Evolutionary conservation across 129 eudicot species (phyloP), one percentile per base, ranked within the genome.

Genomic region (Calendula officinalis): DNA sequence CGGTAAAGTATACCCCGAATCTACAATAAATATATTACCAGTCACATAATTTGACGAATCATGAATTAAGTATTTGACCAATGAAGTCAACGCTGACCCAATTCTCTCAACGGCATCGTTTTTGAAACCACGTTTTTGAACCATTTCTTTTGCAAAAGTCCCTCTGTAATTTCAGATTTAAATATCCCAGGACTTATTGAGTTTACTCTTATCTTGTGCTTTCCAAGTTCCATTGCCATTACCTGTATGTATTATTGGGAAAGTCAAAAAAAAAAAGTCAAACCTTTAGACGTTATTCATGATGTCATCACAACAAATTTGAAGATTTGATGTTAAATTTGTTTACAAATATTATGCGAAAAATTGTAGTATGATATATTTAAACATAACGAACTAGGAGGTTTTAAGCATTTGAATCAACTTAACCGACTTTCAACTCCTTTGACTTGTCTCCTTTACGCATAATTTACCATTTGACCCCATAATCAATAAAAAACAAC

Each of bases 161-260:
- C 32, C 10, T 57, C 10, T n/a, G 63, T 57, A 5, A 57, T 57
- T 7, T 57, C 63, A 3, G 46, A 57, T 35, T 57, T 36, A n/a
- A 57, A 57, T 5, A 57, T 6, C 2, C 63, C 46, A 7, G 46
- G 63, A 38, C 39, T 8, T 35, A 57, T 57, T 3, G 46, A n/a
- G 45, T 57, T 57, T 38, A 57, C 63, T 30, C 63, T 57, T n/a
- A 57, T 57, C 12, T 37, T 57, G 45, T 57, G 44, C 0, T 5
- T 35, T 13, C 63, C 63, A 37, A 57, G 43, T n/a, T 57, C 63
- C 63, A 57, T n/a, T 8, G 63, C 44, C 63, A 57, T 37, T 7
- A 57, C 46, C 45, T 57, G 30, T 12, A 30, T 32, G 53, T 4
- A 39, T 3, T 8, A 39, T 22, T 2, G 1, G 30, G n/a, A n/a